These are phyloP conservation scores for Microdochium nivale DNA, from an alignment of 2,329 filamentous ascomycete species.

Conservation along the genomic window DNA sequence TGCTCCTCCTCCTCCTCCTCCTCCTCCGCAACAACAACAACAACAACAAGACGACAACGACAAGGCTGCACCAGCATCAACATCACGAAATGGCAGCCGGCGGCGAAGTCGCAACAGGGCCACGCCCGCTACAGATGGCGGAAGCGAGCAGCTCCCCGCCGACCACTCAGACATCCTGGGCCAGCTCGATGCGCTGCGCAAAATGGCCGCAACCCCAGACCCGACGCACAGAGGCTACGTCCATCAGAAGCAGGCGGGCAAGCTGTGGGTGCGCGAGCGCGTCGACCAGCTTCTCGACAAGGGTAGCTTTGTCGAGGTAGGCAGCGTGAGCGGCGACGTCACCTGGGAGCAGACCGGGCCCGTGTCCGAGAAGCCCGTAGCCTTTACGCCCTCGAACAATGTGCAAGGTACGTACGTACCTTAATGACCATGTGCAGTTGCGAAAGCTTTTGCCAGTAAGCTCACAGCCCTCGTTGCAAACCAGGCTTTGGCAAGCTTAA, in stretches of 20 bases:
- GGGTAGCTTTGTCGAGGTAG: slow-evolving; percentile 49
- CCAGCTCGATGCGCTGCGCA: slow-evolving; percentile 43
- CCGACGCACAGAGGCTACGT: slow-evolving; percentile 45
- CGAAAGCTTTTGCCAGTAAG: neutral
- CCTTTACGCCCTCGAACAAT: slow-evolving; percentile 53
- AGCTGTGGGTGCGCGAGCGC: slow-evolving; percentile 56
- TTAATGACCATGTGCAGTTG: neutral
- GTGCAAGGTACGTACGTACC: slow-evolving; percentile 35
- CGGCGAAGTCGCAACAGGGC: slow-evolving; percentile 13
- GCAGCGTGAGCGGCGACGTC: slow-evolving; percentile 50
- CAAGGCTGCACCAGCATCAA: neutral
- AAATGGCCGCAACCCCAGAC: slow-evolving; percentile 46
- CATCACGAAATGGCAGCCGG: slow-evolving; percentile 3
- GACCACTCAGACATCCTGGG: slow-evolving; percentile 54
- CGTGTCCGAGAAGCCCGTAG: slow-evolving; percentile 37
- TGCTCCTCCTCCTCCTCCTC: neutral
- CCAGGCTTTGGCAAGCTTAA: slow-evolving; percentile 35
- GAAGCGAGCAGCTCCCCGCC: slow-evolving; percentile 35
- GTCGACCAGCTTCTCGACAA: slow-evolving; percentile 49
- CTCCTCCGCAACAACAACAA: too few species aligned
- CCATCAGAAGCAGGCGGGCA: slow-evolving; percentile 55
- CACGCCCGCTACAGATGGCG: slow-evolving; percentile 15
- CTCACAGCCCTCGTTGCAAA: neutral
- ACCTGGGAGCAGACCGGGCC: slow-evolving; percentile 46
- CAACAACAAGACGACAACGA: neutral